A percentile compares a stretch with the other conserved stretches of the same genome.
phyloP scores from a whole-genome alignment of 1,284 basidiomycete genomes.

The Heterobasidion irregulare region DNA sequence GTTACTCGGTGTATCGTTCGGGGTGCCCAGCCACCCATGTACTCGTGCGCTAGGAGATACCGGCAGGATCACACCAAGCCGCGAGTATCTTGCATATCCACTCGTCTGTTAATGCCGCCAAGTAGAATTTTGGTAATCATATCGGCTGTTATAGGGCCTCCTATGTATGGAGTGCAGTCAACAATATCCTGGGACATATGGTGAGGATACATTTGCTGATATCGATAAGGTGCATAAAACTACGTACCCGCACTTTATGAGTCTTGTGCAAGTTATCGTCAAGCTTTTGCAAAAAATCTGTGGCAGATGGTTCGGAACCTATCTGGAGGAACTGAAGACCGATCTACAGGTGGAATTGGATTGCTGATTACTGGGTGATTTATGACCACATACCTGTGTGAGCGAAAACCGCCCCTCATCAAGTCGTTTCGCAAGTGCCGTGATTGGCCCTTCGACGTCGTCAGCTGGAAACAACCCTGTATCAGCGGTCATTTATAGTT shows the following conservation, averaged over 20 bases:
- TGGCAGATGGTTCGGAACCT: background rate
- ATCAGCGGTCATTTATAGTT: background rate
- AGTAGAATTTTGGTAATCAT: conserved; percentile 45
- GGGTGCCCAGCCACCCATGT: too few species aligned
- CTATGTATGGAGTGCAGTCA: conserved; percentile 46
- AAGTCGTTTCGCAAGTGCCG: conserved; percentile 37
- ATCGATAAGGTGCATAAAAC: background rate
- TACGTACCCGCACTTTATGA: background rate
- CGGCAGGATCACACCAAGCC: background rate
- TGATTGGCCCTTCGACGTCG: conserved; percentile 37
- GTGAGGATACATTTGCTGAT: background rate
- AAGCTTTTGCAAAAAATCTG: background rate
- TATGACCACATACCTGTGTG: conserved; percentile 32
- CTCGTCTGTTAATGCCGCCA: conserved; percentile 48
- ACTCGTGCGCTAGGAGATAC: background rate
- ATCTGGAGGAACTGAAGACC: background rate
- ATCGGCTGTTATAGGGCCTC: conserved; percentile 28
- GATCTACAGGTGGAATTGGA: background rate
- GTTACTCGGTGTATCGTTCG: too few species aligned
- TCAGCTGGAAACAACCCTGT: conserved; percentile 27
- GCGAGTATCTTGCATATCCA: conserved; percentile 23
- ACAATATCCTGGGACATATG: conserved; percentile 41
- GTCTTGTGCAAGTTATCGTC: background rate
- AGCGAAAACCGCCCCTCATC: conserved; percentile 40
- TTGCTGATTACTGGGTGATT: too few species aligned